phyloP scores from a whole-genome alignment of 1,139 yeast genomes.

The Taphrina wiesneri region DNA sequence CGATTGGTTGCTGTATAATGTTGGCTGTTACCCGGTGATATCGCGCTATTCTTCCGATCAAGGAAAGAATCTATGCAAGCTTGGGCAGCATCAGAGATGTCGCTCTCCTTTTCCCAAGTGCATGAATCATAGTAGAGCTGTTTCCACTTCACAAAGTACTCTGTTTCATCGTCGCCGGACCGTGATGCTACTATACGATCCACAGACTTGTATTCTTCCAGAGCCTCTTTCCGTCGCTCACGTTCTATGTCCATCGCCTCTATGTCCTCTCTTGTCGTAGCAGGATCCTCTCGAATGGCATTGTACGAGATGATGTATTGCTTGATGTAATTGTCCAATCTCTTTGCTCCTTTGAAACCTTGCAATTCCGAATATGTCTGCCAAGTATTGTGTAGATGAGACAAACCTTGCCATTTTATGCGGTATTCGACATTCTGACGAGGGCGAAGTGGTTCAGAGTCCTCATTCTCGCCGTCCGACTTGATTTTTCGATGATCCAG shows the following conservation, averaged over 20 bases:
- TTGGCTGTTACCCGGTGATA: conserved; percentile 78
- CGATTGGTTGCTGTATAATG: conserved; percentile 62
- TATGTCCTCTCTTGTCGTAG: conserved; percentile 76
- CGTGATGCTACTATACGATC: conserved; percentile 89
- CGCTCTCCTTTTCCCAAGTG: conserved; percentile 94
- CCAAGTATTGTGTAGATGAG: conserved; percentile 97
- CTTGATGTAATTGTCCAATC: conserved; percentile 85
- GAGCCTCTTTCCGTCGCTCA: conserved; percentile 80
- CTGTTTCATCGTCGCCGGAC: conserved; percentile 42
- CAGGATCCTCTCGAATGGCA: conserved; percentile 73
- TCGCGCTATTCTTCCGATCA: conserved; percentile 75
- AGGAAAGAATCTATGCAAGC: conserved; percentile 81
- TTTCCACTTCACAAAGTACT: conserved; percentile 90
- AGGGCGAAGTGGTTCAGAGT: background rate
- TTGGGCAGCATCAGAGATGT: conserved; percentile 81
- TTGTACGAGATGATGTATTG: conserved; percentile 71
- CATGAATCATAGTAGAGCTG: conserved; percentile 91
- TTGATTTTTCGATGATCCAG: conserved; percentile 33
- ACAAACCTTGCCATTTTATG: conserved; percentile 81
- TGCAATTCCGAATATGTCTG: conserved; percentile 64
- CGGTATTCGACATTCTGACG: conserved; percentile 27
- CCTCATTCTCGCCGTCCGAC: conserved; percentile 1
- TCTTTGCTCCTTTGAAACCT: conserved; percentile 70
- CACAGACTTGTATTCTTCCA: conserved; percentile 77
- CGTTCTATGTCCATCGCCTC: conserved; percentile 91